Percentiles rank a stretch among this genome's conserved stretches.
These are phyloP conservation scores for Rugosomyces carneus DNA, from an alignment of 1,284 basidiomycete species.

Conservation along the genomic window DNA sequence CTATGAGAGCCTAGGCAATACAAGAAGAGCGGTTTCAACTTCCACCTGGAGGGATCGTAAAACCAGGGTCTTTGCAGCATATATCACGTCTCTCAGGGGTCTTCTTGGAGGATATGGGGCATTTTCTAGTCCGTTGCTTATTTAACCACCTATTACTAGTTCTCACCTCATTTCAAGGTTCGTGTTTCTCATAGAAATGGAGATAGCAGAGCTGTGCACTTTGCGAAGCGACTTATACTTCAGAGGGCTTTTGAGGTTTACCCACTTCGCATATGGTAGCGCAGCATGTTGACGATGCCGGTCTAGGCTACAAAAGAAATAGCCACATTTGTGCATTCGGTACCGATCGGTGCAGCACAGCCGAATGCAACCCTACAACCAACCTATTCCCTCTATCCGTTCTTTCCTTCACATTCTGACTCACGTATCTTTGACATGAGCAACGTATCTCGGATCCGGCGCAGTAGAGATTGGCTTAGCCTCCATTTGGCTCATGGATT, in stretches of 20 bases:
- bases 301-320: slow-evolving; percentile 10
- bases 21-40: slow-evolving; percentile 42
- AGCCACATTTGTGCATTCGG: slow-evolving; percentile 13
- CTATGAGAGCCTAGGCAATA: slow-evolving; percentile 36
- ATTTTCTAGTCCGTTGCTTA: slow-evolving; percentile 37
- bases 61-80: slow-evolving; percentile 42
- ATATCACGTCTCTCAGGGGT: slow-evolving; percentile 65
- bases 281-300: background rate
- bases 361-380: slow-evolving; percentile 31
- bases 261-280: background rate
- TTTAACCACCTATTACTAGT: background rate
- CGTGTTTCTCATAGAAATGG: slow-evolving; percentile 42
- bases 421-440: slow-evolving; percentile 41
- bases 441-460: slow-evolving; percentile 51
- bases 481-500: slow-evolving; percentile 28
- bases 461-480: slow-evolving; percentile 53
- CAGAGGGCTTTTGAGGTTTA: slow-evolving; percentile 47
- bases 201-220: slow-evolving; percentile 28
- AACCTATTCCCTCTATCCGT: slow-evolving; percentile 59
- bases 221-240: slow-evolving; percentile 47
- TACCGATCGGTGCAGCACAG: slow-evolving; percentile 12
- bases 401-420: slow-evolving; percentile 41
- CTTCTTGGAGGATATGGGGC: slow-evolving; percentile 46
- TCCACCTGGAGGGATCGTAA: slow-evolving; percentile 38
- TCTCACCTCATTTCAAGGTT: slow-evolving; percentile 36